Conservation (phyloP, 768 basidiomycete species). For the Tylopilus intermedius region DNA sequence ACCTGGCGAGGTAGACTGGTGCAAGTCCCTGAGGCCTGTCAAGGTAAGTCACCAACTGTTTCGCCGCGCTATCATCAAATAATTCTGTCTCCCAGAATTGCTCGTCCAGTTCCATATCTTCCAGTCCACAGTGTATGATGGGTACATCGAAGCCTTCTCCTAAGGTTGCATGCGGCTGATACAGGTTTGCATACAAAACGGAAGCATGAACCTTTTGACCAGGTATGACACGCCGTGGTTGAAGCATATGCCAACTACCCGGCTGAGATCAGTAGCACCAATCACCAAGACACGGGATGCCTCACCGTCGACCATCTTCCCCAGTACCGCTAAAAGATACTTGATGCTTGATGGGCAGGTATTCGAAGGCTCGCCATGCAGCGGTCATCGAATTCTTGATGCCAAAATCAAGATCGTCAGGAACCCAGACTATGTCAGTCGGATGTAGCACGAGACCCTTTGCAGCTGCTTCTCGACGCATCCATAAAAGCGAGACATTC, state of each 20-base stretch:
- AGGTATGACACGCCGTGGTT: constrained; percentile 22
- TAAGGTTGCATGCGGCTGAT: constrained; percentile 14
- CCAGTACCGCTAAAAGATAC: constrained; percentile 18
- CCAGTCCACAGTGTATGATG: background rate
- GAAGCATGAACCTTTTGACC: constrained; percentile 18
- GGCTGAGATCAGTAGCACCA: background rate
- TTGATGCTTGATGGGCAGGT: constrained; percentile 22
- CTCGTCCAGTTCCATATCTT: constrained; percentile 3
- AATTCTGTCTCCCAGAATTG: constrained; percentile 19
- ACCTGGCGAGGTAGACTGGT: constrained; percentile 2
- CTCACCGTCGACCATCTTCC: constrained; percentile 18
- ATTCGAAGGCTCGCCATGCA: constrained; percentile 15
- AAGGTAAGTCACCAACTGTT: constrained; percentile 9
- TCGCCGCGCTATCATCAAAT: constrained; percentile 18
- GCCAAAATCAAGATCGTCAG: constrained; percentile 23
- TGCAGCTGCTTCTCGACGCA: constrained; percentile 9
- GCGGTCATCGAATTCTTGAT: constrained; percentile 18
- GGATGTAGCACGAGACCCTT: constrained; percentile 24
- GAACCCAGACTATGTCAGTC: constrained; percentile 5
- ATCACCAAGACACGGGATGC: background rate
- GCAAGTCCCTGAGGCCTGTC: constrained; percentile 7
- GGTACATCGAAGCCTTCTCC: constrained; percentile 26
- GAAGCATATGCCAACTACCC: constrained; percentile 12
- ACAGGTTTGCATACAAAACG: background rate
- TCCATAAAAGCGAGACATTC: constrained; percentile 20